These are phyloP conservation scores for Mollisiaceae sp. DNA, from an alignment of 2,329 filamentous ascomycete species.

Conservation along the genomic window DNA sequence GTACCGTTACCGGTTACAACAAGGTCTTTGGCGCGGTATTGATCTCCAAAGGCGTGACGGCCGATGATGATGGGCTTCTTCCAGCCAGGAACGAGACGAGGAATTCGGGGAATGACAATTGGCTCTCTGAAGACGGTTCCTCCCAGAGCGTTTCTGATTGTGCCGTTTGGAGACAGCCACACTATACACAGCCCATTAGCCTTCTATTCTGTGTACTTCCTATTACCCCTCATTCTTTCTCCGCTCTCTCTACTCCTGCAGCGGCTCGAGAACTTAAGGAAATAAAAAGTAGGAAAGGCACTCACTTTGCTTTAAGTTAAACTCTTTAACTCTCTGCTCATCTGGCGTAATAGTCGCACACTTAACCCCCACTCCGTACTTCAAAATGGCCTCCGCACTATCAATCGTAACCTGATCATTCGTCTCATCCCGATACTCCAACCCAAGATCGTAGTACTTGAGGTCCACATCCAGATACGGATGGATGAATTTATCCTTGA, in stretches of 20 bases:
- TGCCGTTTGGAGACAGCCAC: constrained; percentile 99
- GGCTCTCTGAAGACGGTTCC: constrained; percentile 99
- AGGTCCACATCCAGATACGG: constrained; percentile 97
- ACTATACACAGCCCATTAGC: constrained; percentile 55
- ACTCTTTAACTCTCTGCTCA: constrained; percentile 95
- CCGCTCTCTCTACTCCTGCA: background rate
- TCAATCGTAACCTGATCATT: constrained; percentile 95
- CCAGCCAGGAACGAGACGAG: constrained; percentile 94
- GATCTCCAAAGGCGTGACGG: constrained; percentile 96
- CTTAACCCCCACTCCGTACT: constrained; percentile 98
- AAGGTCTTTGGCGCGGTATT: constrained; percentile 95
- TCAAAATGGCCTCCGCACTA: constrained; percentile 96
- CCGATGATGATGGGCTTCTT: constrained; percentile 99
- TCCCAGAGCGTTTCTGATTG: constrained; percentile 75
- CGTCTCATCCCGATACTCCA: constrained; percentile 94
- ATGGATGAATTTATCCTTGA: constrained; percentile 98
- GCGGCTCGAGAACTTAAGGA: background rate
- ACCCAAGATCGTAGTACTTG: constrained; percentile 95
- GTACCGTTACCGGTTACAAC: constrained; percentile 85
- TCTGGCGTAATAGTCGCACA: constrained; percentile 99
- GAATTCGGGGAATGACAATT: constrained; percentile 93
- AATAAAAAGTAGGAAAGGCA: constrained; percentile 16
- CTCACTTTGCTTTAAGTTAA: constrained; percentile 97
- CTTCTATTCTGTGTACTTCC: background rate
- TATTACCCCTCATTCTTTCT: background rate